Conservation (phyloP, 2,329 filamentous ascomycete genomes). For the Periconia sp. region DNA sequence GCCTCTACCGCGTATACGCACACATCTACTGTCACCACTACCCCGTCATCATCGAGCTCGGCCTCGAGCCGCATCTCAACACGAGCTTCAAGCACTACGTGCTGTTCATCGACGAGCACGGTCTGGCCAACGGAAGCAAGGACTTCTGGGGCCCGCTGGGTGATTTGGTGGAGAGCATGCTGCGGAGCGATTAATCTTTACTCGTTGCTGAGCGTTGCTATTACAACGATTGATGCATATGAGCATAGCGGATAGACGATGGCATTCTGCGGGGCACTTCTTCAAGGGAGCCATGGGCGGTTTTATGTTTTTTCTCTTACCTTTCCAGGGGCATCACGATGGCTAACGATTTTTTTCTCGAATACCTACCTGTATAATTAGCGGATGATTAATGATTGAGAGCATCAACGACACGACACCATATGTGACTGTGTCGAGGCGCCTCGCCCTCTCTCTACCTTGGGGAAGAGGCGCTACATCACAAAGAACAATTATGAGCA, state of each 20-base stretch:
- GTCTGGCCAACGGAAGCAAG: slow-evolving; percentile 79
- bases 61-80: slow-evolving; percentile 94
- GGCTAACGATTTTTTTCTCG: background rate
- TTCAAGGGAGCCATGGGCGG: too few relatives aligned
- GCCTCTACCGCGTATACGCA: slow-evolving; percentile 95
- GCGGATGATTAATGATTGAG: background rate
- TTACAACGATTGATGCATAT: background rate
- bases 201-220: too few relatives aligned
- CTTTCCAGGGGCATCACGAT: too few relatives aligned
- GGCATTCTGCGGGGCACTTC: background rate
- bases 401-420: too few relatives aligned
- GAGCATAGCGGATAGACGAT: background rate
- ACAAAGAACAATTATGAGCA: too few relatives aligned
- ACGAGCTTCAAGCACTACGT: slow-evolving; percentile 99
- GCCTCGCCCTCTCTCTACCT: too few relatives aligned
- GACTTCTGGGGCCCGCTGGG: slow-evolving; percentile 97
- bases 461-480: too few relatives aligned
- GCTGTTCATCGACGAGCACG: slow-evolving; percentile 96
- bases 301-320: too few relatives aligned
- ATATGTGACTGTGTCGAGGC: too few relatives aligned
- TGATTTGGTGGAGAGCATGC: slow-evolving; percentile 96
- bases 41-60: slow-evolving; percentile 90
- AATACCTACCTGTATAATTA: background rate
- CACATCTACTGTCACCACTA: slow-evolving; percentile 99
- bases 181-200: slow-evolving; percentile 73